These are phyloP conservation scores for Phaeophleospora eucalypticola DNA, from an alignment of 2,329 filamentous ascomycete genomes.

Conservation along the genomic window DNA sequence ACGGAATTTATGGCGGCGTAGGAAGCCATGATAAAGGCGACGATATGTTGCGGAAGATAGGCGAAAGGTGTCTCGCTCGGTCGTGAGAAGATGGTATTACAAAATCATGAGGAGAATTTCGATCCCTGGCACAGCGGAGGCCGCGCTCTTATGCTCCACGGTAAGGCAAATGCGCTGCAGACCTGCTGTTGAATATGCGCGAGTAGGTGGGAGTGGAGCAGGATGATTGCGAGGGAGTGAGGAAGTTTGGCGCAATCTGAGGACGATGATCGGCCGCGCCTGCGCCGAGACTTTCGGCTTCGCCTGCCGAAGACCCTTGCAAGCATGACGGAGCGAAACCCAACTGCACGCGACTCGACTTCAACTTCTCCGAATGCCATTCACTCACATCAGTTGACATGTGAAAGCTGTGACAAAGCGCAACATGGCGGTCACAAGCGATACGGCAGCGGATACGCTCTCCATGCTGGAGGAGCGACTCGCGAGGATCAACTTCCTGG, in stretches of 20 bases:
- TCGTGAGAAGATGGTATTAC: background rate
- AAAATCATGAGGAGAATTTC: background rate
- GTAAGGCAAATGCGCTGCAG: background rate
- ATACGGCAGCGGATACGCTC: conserved; percentile 33
- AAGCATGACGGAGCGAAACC: too few species aligned
- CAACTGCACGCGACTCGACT: too few species aligned
- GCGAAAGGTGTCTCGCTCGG: conserved; percentile 1
- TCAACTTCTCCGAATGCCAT: background rate
- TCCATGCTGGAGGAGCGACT: conserved; percentile 44
- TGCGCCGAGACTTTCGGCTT: conserved; percentile 21
- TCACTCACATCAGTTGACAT: conserved; percentile 8
- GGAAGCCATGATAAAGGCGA: conserved; percentile 37
- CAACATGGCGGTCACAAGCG: conserved; percentile 7
- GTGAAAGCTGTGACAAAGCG: conserved; percentile 5
- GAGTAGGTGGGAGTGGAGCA: background rate
- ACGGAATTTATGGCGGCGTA: conserved; percentile 44
- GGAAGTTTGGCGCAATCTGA: background rate
- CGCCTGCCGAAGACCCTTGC: conserved; percentile 1
- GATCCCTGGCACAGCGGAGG: background rate
- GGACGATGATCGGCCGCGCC: background rate
- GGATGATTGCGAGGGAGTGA: background rate
- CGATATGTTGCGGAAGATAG: background rate
- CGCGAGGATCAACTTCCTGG: conserved; percentile 40
- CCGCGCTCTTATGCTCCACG: background rate
- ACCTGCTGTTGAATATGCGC: background rate